Conservation (phyloP, 495 filamentous ascomycete species). For the Aspergillus saccharolyticus region DNA sequence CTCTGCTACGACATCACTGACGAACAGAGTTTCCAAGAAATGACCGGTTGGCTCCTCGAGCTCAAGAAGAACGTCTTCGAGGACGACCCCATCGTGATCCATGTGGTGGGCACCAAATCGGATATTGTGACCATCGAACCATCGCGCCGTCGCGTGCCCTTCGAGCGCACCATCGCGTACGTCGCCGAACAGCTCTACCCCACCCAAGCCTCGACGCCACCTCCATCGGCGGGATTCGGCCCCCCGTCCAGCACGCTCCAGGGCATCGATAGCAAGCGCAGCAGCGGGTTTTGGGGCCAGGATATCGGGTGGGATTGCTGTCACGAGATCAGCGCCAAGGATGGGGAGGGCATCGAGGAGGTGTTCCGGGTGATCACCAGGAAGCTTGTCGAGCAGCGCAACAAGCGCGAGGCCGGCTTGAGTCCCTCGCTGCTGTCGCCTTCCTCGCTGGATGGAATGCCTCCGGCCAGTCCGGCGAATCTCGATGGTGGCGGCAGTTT, state of each 20-base stretch:
- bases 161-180: slow-evolving; percentile 90
- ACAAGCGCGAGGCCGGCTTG: slow-evolving; percentile 56
- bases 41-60: slow-evolving; percentile 87
- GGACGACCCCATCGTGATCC: slow-evolving; percentile 72
- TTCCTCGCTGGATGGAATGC: slow-evolving; percentile 15
- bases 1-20: slow-evolving; percentile 94
- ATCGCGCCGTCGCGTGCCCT: slow-evolving; percentile 70
- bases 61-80: slow-evolving; percentile 60
- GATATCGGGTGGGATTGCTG: slow-evolving; percentile 94
- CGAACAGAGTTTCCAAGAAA: slow-evolving; percentile 79
- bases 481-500: slow-evolving; percentile 42
- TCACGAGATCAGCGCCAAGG: slow-evolving; percentile 92
- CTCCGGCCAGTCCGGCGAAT: slow-evolving; percentile 6
- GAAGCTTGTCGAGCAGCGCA: slow-evolving; percentile 89
- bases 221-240: slow-evolving; percentile 49
- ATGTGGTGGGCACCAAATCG: slow-evolving; percentile 92
- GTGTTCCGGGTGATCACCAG: slow-evolving; percentile 92
- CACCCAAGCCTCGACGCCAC: slow-evolving; percentile 56
- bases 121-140: slow-evolving; percentile 86
- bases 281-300: slow-evolving; percentile 82
- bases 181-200: slow-evolving; percentile 85
- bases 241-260: slow-evolving; percentile 44
- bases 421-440: slow-evolving; percentile 26
- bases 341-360: slow-evolving; percentile 94
- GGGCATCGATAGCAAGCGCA: slow-evolving; percentile 70